These are phyloP conservation scores for Sporobolus alterniflorus DNA, from an alignment of 202 grass and related monocot genomes.

Conservation along the genomic window DNA sequence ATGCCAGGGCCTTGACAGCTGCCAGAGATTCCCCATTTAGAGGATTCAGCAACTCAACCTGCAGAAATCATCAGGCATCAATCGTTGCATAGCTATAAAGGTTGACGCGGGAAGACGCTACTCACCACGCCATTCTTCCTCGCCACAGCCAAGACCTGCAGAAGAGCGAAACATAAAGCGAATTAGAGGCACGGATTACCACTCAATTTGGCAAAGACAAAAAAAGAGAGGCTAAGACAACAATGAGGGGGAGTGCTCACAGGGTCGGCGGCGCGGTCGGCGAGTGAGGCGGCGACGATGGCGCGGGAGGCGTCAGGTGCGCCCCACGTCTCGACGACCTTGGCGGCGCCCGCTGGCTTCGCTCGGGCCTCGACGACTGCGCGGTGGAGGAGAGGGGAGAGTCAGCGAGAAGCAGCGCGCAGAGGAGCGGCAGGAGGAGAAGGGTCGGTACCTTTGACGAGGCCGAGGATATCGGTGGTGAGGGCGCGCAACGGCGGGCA, in stretches of 20 bases:
- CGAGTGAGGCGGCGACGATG: slow-evolving; percentile 66
- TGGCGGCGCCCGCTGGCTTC: slow-evolving; percentile 56
- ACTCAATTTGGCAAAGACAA: background rate
- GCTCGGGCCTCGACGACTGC: slow-evolving; percentile 80
- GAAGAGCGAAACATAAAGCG: background rate
- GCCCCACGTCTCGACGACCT: slow-evolving; percentile 93
- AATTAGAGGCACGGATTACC: background rate
- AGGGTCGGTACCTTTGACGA: slow-evolving; percentile 73
- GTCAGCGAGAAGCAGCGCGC: background rate
- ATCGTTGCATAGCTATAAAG: too few relatives aligned
- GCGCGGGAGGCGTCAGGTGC: slow-evolving; percentile 65
- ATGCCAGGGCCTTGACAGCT: slow-evolving; percentile 38
- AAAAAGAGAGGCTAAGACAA: background rate
- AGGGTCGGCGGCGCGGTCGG: slow-evolving; percentile 62
- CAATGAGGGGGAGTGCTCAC: slow-evolving; percentile 21
- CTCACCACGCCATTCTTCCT: slow-evolving; percentile 89
- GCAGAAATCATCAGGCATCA: slow-evolving; percentile 45
- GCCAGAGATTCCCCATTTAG: slow-evolving; percentile 72
- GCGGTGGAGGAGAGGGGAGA: background rate
- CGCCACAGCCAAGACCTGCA: slow-evolving; percentile 82
- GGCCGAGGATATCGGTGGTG: slow-evolving; percentile 79
- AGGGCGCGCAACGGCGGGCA: slow-evolving; percentile 83
- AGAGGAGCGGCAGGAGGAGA: background rate
- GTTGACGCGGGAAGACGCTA: slow-evolving; percentile 6
- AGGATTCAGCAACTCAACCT: slow-evolving; percentile 88